These are phyloP conservation scores for Alternaria solani DNA, from an alignment of 2,329 filamentous ascomycete species.

Conservation along the genomic window DNA sequence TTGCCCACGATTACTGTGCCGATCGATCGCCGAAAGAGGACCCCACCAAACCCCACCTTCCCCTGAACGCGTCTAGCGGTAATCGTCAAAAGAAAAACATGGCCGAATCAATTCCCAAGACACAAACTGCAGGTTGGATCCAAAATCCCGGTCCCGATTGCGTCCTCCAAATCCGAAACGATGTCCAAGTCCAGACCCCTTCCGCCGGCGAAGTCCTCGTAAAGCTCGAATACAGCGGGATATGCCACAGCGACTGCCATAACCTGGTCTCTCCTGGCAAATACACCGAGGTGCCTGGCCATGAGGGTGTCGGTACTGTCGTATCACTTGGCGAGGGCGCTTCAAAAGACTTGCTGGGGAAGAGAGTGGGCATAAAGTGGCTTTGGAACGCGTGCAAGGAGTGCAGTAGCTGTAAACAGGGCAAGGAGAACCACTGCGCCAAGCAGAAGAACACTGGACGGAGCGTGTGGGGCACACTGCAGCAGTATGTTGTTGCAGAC, in stretches of 20 bases:
- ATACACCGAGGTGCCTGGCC: constrained; percentile 58
- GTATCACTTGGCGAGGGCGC: constrained; percentile 47
- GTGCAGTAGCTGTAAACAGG: constrained; percentile 49
- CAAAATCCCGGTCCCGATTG: constrained; percentile 47
- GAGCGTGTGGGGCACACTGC: constrained; percentile 47
- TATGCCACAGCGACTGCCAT: constrained; percentile 59
- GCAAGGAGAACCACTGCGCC: constrained; percentile 53
- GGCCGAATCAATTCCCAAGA: constrained; percentile 34
- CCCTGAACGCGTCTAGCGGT: not conserved
- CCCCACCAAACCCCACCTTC: not conserved
- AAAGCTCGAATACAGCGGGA: constrained; percentile 58
- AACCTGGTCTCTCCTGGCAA: constrained; percentile 54
- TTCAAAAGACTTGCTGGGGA: constrained; percentile 36
- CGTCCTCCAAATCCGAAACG: constrained; percentile 47
- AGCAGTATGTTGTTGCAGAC: constrained; percentile 47
- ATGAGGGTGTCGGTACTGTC: constrained; percentile 57
- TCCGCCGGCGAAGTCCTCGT: constrained; percentile 54
- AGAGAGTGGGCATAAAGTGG: constrained; percentile 57
- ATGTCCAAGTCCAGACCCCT: constrained; percentile 50
- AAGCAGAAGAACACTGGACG: constrained; percentile 55
- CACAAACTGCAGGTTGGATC: constrained; percentile 50
- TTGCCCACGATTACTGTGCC: not conserved
- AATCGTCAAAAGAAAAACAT: not conserved
- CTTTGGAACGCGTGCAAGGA: constrained; percentile 53
- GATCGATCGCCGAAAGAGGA: not conserved